Conservation (phyloP, 2,329 filamentous ascomycete genomes). For the Aspergillus brunneoviolaceus region DNA sequence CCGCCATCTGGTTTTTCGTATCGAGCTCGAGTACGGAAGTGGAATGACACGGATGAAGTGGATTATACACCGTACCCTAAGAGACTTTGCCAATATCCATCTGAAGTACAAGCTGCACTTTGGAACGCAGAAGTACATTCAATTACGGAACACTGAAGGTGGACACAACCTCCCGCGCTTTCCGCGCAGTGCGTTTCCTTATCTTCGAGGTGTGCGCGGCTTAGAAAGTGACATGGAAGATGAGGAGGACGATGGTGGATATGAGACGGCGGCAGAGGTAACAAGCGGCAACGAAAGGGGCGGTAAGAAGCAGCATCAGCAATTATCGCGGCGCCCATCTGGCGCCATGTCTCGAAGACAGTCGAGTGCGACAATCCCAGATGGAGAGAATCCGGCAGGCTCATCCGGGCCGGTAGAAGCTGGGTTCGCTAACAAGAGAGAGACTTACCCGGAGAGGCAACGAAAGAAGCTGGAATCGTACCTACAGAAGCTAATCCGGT, state of each 20-base stretch:
- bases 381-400: conserved; percentile 40
- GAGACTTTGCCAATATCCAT: conserved; percentile 90
- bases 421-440: conserved; percentile 45
- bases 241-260: conserved; percentile 52
- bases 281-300: conserved; percentile 67
- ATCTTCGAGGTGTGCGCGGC: conserved; percentile 76
- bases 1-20: conserved; percentile 81
- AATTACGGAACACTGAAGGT: conserved; percentile 65
- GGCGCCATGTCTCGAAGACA: conserved; percentile 59
- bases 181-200: conserved; percentile 84
- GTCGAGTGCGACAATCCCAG: conserved; percentile 51
- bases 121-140: conserved; percentile 78
- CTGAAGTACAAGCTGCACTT: conserved; percentile 87
- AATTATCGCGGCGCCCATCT: conserved; percentile 50
- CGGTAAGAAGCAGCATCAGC: conserved; percentile 45
- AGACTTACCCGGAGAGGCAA: conserved; percentile 75
- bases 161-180: conserved; percentile 85
- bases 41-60: conserved; percentile 95
- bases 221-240: conserved; percentile 80
- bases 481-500: conserved; percentile 88
- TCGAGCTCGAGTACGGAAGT: conserved; percentile 94
- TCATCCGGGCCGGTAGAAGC: conserved; percentile 33
- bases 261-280: conserved; percentile 59
- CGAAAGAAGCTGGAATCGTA: conserved; percentile 85
- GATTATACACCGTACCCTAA: conserved; percentile 82